phyloP scores from a whole-genome alignment of 768 basidiomycete species.

The Cantharellus anzutake region DNA sequence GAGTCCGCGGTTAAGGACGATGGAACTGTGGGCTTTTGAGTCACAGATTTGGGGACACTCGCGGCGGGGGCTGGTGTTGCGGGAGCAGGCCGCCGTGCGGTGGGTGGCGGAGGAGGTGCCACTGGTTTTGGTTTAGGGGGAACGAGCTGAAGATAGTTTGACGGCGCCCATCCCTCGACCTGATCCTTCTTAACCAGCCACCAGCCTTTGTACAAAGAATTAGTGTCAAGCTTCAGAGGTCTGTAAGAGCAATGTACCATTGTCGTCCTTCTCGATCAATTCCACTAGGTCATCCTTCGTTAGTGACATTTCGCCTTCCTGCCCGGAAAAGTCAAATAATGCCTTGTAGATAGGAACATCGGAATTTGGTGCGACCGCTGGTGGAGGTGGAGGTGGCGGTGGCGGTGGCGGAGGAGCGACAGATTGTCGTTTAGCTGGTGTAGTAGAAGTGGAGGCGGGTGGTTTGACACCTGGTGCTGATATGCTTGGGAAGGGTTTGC shows the following conservation, averaged over 20 bases:
- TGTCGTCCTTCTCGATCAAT: conserved; percentile 77
- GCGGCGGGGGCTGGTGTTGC: conserved; percentile 26
- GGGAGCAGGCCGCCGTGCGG: conserved; percentile 20
- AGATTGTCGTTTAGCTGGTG: conserved; percentile 28
- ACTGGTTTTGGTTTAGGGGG: conserved; percentile 45
- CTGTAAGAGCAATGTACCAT: conserved; percentile 24
- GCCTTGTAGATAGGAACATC: conserved; percentile 64
- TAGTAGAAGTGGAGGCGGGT: conserved; percentile 20
- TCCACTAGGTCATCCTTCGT: conserved; percentile 87
- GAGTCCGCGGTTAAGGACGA: conserved; percentile 32
- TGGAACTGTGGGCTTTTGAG: conserved; percentile 4
- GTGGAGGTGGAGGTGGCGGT: conserved; percentile 34
- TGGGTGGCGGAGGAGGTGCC: conserved; percentile 43
- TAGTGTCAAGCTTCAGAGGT: neutral
- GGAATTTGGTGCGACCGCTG: conserved; percentile 35
- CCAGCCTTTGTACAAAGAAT: conserved; percentile 36
- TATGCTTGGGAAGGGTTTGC: conserved; percentile 40
- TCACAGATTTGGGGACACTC: conserved; percentile 14
- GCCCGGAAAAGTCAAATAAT: conserved; percentile 82
- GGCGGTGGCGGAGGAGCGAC: conserved; percentile 20
- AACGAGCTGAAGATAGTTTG: conserved; percentile 75
- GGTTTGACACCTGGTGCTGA: conserved; percentile 9
- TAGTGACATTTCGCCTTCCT: conserved; percentile 79
- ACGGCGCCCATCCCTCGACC: conserved; percentile 86
- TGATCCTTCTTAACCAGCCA: conserved; percentile 82